Conservation (phyloP, 106 monocot genomes). For the Allium sativum region DNA sequence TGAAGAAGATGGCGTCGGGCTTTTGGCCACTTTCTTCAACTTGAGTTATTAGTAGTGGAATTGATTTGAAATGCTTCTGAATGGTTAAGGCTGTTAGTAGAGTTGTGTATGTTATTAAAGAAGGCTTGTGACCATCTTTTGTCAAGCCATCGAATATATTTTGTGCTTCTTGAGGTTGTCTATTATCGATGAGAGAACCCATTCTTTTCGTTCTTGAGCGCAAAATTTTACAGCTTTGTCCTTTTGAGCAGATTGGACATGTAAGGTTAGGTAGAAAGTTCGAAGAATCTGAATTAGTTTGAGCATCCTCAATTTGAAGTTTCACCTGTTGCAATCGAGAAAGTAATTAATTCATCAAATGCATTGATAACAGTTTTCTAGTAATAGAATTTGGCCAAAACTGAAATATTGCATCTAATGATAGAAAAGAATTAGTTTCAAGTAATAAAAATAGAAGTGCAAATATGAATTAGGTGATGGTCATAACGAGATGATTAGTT, state of each 20-base stretch:
- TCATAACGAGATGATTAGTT: too few relatives aligned
- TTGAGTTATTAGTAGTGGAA: slow-evolving; percentile 46
- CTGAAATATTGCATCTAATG: too few relatives aligned
- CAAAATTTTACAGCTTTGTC: slow-evolving; percentile 56
- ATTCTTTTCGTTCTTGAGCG: slow-evolving; percentile 55
- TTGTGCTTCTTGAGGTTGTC: slow-evolving; percentile 54
- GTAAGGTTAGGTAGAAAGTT: not conserved
- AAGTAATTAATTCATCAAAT: not conserved
- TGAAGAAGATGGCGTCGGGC: slow-evolving; percentile 75
- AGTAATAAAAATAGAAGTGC: too few relatives aligned
- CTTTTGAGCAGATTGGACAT: slow-evolving; percentile 46
- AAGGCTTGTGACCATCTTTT: slow-evolving; percentile 67
- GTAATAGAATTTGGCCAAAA: not conserved
- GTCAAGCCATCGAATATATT: slow-evolving; percentile 35
- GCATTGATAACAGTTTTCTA: not conserved
- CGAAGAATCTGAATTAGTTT: slow-evolving; percentile 10
- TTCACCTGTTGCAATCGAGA: slow-evolving; percentile 16
- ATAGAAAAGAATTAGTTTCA: too few relatives aligned
- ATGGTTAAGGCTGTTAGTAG: slow-evolving; percentile 57
- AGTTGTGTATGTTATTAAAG: slow-evolving; percentile 75
- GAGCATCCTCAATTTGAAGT: slow-evolving; percentile 7
- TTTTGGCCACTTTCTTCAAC: slow-evolving; percentile 49
- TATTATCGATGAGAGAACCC: slow-evolving; percentile 43
- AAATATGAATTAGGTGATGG: too few relatives aligned
- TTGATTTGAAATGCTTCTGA: slow-evolving; percentile 52